A percentile compares a stretch with the other conserved stretches of the same genome.
These are phyloP conservation scores for Crataegus laevigata DNA, from an alignment of 306 rosid species.

Conservation along the genomic window DNA sequence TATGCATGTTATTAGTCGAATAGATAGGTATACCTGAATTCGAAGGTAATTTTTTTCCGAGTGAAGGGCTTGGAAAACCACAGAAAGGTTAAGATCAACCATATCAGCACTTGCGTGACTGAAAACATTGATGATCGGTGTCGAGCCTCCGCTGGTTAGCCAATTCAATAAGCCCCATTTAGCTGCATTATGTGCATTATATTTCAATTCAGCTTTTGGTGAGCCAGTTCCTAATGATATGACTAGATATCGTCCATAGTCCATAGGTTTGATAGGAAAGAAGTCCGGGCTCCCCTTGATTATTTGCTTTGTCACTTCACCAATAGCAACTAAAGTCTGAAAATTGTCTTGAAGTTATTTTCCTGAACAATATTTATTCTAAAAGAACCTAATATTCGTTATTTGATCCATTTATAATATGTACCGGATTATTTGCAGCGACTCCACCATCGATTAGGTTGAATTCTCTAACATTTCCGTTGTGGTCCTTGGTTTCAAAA, in stretches of 20 bases:
- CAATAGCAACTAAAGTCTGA: constrained; percentile 42
- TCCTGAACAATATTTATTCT: background rate
- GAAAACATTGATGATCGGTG: constrained; percentile 39
- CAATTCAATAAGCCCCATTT: constrained; percentile 55
- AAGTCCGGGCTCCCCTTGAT: constrained; percentile 8
- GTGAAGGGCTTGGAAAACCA: constrained; percentile 33
- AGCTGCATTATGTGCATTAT: constrained; percentile 35
- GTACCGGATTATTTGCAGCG: constrained; percentile 69
- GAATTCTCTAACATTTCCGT: constrained; percentile 24
- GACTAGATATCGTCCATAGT: constrained; percentile 34
- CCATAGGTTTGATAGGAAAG: constrained; percentile 22
- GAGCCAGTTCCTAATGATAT: constrained; percentile 59
- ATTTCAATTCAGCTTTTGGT: constrained; percentile 32
- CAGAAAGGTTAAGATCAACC: constrained; percentile 47
- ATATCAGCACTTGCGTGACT: constrained; percentile 40
- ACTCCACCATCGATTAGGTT: constrained; percentile 64
- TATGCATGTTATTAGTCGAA: background rate
- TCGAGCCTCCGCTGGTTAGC: constrained; percentile 33
- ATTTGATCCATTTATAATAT: background rate
- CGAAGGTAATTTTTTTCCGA: constrained; percentile 39
- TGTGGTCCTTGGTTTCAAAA: constrained; percentile 28
- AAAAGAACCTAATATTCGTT: background rate
- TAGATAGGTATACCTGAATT: background rate
- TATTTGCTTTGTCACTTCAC: constrained; percentile 41
- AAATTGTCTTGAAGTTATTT: background rate